Evolutionary conservation across 2,329 filamentous ascomycete species (phyloP), one percentile per base, ranked within the genome.

Genomic region (Fusarium sp.): DNA sequence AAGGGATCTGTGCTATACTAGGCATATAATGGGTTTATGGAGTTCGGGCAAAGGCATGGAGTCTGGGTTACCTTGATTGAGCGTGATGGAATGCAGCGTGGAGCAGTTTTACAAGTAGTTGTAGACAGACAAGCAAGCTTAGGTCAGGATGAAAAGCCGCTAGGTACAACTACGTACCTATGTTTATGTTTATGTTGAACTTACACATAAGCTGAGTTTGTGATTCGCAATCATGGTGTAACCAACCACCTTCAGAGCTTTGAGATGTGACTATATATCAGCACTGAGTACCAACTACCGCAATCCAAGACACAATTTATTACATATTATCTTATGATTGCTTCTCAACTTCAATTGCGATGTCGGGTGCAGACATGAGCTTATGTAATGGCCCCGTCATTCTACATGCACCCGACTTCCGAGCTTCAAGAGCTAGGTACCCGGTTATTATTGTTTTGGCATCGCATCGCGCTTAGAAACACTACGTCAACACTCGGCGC

Each of bases 41-140:
- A 64, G 71, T 72, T 72, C 50, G 50, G 68, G 61, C 52, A 70
- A 53, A 46, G 71, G 52, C 56, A 64, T 48, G 71, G 71, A 74
- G 71, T 74, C 65, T 66, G 52, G 69, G 61, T 72, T 56, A 49
- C 56, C 61, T 70, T 57, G 57, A 28, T n/a, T 43, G 20, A 50
- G 47, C 47, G 41, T 30, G 41, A 44, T 56, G 35, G 9, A 44
- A 55, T 40, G 48, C 24, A 70, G 46, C 57, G 47, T 56, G 49
- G 30, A 59, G 41, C 45, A 45, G 24, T 47, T 30, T 63, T 43
- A 20, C 49, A 62, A 30, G 30, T 33, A 30, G 49, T 28, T 15
- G 49, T 55, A 55, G 62, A 35, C 26, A 41, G 41, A 39, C 10
- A 10, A 59, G 32, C 24, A 37, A 30, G 30, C 40, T 33, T 47